These are phyloP conservation scores for Drechslera avenae DNA, from an alignment of 2,329 filamentous ascomycete species.

Conservation along the genomic window DNA sequence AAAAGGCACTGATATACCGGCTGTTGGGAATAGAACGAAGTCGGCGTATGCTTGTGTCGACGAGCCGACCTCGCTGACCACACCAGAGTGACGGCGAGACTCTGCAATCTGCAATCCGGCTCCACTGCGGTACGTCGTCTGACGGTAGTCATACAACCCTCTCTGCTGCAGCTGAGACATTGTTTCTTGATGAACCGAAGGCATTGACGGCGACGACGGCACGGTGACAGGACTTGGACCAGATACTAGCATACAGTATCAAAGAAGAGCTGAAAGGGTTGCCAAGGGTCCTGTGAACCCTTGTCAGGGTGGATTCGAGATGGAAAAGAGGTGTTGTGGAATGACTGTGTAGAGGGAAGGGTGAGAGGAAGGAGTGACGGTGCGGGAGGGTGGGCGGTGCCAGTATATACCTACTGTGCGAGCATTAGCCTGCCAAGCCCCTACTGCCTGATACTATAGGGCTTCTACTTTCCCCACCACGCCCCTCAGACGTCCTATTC, in stretches of 20 bases:
- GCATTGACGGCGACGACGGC: constrained; percentile 23
- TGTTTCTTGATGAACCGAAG: constrained; percentile 4
- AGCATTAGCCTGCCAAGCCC: constrained; percentile 26
- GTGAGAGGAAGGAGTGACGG: constrained; percentile 14
- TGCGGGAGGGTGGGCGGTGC: constrained; percentile 26
- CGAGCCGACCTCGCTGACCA: constrained; percentile 1
- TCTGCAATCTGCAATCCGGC: constrained; percentile 30
- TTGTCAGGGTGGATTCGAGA: constrained; percentile 3
- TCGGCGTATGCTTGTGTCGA: constrained; percentile 5
- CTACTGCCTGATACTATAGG: constrained; percentile 15
- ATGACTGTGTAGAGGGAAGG: constrained; percentile 7
- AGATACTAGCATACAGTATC: constrained; percentile 4
- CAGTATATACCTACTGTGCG: constrained; percentile 27
- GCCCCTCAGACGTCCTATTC: constrained; percentile 5
- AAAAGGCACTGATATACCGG: neutral
- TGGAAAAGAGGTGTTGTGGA: constrained; percentile 7
- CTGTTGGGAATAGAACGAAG: constrained; percentile 8
- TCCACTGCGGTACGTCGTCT: constrained; percentile 34
- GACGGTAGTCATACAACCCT: constrained; percentile 20
- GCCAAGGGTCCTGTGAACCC: neutral
- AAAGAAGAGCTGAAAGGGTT: constrained; percentile 10
- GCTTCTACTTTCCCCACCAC: constrained; percentile 12
- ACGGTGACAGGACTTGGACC: constrained; percentile 21
- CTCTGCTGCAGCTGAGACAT: neutral
- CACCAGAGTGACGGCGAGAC: constrained; percentile 27